Evolutionary conservation across 305 asterid species (phyloP), one percentile per base, ranked within the genome.

Genomic region (Fraxinus latifolia): DNA sequence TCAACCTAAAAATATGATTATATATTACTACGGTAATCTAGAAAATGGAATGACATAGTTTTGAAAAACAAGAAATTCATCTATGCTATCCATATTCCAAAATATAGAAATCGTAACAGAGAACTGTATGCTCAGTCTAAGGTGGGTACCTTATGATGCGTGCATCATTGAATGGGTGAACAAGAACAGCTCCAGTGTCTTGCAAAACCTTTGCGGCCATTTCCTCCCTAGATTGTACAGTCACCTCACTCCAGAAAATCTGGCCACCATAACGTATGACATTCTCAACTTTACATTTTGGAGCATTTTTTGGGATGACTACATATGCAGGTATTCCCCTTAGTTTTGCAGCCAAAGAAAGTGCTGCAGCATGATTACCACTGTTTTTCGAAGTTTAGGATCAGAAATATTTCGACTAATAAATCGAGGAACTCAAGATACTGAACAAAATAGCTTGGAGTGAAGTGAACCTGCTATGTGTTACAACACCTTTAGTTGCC

Each of bases 291-390:
- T 96, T 96, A 91, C 97, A 93, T 85, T 89, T 92, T 15, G 97
- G 97, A 81, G 99, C 99, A 83, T 87, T 88, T 86, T 91, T 85
- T 2, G 98, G 98, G 27, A 96, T 84, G 85, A 96, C 91, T 77
- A 96, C 89, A 82, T 92, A 91, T 6, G 98, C 99, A 58, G 96
- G 93, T 82, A 94, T 91, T 23, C 97, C 97, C 53, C 99, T 87
- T 81, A 90, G 84, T 80, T 90, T 92, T 78, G 97, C 98, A 80
- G 98, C 99, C 97, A 96, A 87, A 79, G 99, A 81, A 55, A 96
- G 95, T 3, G 99, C 99, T 53, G 98, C 97, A 65, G 97, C 99
- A 87, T 96, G 99, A 83, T 96, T 96, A 33, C 99, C 98, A 80
- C 99, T 94, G 86, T 47, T 77, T 85, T 83, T 21, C 53, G 47